These are phyloP conservation scores for Fennellomyces sp. DNA, from an alignment of 371 early-diverging fungal species.

Conservation along the genomic window DNA sequence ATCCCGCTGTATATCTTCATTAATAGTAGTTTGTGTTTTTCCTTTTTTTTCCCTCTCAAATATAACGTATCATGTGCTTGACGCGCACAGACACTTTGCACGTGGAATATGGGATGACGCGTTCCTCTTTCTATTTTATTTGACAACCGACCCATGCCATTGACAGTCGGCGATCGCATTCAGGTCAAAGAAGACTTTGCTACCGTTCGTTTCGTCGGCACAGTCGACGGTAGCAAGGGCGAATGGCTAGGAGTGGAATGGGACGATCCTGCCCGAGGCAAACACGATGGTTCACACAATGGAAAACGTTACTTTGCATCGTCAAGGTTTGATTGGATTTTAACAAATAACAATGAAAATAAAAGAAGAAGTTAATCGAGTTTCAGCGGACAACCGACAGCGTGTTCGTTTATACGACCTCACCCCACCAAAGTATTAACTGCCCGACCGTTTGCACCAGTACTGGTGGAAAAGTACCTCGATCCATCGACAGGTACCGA, in stretches of 20 bases:
- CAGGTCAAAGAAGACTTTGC: constrained; percentile 50
- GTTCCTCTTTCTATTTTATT: neutral
- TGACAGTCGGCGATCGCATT: constrained; percentile 36
- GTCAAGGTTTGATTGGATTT: too few species aligned
- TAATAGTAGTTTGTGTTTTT: neutral
- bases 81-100: neutral
- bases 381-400: constrained; percentile 30
- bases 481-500: constrained; percentile 13
- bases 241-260: constrained; percentile 93
- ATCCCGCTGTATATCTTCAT: neutral
- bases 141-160: neutral
- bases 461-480: constrained; percentile 62
- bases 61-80: neutral
- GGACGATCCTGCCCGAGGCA: constrained; percentile 80
- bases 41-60: neutral
- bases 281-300: constrained; percentile 77
- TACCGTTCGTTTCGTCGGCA: constrained; percentile 72
- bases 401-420: constrained; percentile 79
- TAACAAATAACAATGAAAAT: too few species aligned
- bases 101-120: neutral
- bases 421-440: constrained; percentile 54
- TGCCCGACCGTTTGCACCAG: constrained; percentile 56
- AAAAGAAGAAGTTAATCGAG: too few species aligned
- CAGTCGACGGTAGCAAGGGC: constrained; percentile 59
- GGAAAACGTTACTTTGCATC: constrained; percentile 70